Percentiles rank a stretch among this genome's conserved stretches.
These are phyloP conservation scores for Adiantum capillusveneris DNA, from an alignment of 75 land plant genomes.

Conservation along the genomic window DNA sequence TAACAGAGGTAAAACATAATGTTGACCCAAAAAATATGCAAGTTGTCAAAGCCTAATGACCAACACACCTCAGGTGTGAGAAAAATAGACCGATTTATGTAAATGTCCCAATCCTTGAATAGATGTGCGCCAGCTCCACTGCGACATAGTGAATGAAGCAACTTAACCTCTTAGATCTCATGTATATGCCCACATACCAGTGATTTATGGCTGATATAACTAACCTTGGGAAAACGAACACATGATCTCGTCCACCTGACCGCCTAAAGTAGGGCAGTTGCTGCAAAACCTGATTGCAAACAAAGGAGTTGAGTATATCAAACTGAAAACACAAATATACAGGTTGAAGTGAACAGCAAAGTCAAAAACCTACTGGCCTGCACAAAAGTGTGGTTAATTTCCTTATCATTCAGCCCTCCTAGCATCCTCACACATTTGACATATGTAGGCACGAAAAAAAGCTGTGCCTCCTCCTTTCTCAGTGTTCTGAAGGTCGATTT, in stretches of 20 bases:
- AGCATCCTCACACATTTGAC: conserved; percentile 90
- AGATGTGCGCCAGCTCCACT: conserved; percentile 97
- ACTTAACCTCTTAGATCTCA: too few relatives aligned
- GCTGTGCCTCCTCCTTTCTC: conserved; percentile 71
- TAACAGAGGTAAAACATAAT: too few relatives aligned
- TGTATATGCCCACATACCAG: too few relatives aligned
- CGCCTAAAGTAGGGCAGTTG: conserved; percentile 91
- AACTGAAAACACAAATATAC: background rate
- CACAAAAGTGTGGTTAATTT: conserved; percentile 70
- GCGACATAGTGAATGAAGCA: conserved; percentile 4
- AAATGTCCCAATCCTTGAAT: conserved; percentile 78
- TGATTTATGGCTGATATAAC: background rate
- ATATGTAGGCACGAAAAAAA: conserved; percentile 92
- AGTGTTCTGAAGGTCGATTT: conserved; percentile 52
- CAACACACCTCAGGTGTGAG: conserved; percentile 93
- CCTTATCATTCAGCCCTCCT: conserved; percentile 82
- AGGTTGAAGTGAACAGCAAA: background rate
- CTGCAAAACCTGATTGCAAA: conserved; percentile 45
- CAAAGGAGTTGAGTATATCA: background rate
- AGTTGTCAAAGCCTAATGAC: too few relatives aligned
- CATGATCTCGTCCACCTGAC: conserved; percentile 86
- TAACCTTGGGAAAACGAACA: conserved; percentile 92
- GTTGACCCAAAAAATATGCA: too few relatives aligned
- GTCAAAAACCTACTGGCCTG: conserved; percentile 37
- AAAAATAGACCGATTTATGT: conserved; percentile 78